Conservation (phyloP, 2,329 filamentous ascomycete genomes). For the Sporothrix humicola region DNA sequence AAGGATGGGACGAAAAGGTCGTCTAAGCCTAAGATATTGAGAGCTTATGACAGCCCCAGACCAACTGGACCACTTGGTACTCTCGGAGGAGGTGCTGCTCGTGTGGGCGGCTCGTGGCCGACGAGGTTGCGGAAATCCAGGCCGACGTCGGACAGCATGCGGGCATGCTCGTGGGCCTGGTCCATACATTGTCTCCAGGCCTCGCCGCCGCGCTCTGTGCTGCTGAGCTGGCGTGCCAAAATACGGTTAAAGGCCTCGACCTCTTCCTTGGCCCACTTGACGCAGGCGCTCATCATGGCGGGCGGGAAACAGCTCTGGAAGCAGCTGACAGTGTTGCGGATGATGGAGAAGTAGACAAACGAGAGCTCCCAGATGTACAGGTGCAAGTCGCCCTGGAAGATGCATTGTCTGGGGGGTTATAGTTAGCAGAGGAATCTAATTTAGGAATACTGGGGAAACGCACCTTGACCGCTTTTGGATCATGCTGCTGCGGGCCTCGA, state of each 20-base stretch:
- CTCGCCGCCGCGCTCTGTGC: slow-evolving; percentile 75
- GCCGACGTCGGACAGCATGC: slow-evolving; percentile 80
- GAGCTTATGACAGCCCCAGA: slow-evolving; percentile 48
- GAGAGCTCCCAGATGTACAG: slow-evolving; percentile 95
- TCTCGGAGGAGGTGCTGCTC: slow-evolving; percentile 37
- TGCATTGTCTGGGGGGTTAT: slow-evolving; percentile 71
- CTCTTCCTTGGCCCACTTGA: slow-evolving; percentile 97
- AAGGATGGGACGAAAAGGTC: slow-evolving; percentile 1
- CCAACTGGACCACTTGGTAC: slow-evolving; percentile 47
- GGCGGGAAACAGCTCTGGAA: slow-evolving; percentile 88
- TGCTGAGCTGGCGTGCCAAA: slow-evolving; percentile 82
- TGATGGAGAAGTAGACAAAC: slow-evolving; percentile 92
- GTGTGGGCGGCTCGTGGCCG: slow-evolving; percentile 59
- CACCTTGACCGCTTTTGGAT: slow-evolving; percentile 84
- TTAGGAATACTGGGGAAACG: not conserved
- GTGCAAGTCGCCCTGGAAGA: slow-evolving; percentile 91
- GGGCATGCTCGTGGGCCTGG: slow-evolving; percentile 78
- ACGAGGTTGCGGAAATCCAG: slow-evolving; percentile 88
- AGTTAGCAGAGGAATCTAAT: slow-evolving; percentile 9
- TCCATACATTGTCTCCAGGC: slow-evolving; percentile 85
- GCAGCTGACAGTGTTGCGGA: slow-evolving; percentile 88
- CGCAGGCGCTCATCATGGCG: slow-evolving; percentile 88
- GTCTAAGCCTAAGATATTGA: not conserved
- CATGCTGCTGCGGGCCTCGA: slow-evolving; percentile 76
- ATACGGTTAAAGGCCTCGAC: slow-evolving; percentile 89